A percentile compares a stretch with the other conserved stretches of the same genome.
Evolutionary conservation across 495 filamentous ascomycete genomes (phyloP).

Genomic region (Barbatosphaeria neglecta): DNA sequence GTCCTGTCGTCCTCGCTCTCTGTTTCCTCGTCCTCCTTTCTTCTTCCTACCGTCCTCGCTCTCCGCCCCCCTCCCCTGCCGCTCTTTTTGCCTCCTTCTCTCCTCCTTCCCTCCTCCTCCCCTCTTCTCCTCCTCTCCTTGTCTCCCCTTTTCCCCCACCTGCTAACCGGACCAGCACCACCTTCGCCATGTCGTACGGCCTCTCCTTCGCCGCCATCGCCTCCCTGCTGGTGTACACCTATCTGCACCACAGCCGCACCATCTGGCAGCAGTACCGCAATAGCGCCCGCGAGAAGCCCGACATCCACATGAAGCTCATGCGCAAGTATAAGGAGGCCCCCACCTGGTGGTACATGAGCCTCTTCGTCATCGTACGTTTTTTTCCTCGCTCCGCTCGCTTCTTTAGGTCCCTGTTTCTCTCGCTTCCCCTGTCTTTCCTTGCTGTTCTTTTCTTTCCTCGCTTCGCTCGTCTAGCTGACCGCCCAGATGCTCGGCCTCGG

Average conservation of each 20-base stretch:
- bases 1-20: no score
- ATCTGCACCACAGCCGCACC: conserved; percentile 51
- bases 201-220: conserved; percentile 61
- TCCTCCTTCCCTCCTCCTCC: no score
- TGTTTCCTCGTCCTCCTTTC: no score
- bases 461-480: conserved; percentile 12
- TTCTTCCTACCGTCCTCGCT: no score
- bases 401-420: background rate
- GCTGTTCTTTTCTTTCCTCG: background rate
- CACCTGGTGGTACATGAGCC: conserved; percentile 42
- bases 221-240: conserved; percentile 53
- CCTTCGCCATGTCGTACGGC: conserved; percentile 54
- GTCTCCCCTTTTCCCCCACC: background rate
- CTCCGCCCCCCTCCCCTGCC: no score
- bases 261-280: conserved; percentile 48
- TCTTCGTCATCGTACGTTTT: conserved; percentile 31
- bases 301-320: conserved; percentile 51
- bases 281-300: conserved; percentile 45
- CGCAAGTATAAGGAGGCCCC: conserved; percentile 47
- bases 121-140: background rate
- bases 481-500: conserved; percentile 46
- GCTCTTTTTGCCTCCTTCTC: no score
- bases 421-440: no score
- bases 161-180: conserved; percentile 27
- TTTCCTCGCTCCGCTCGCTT: background rate